phyloP scores from a whole-genome alignment of 176 grass and related monocot species.

The Tuctoria greenei region DNA sequence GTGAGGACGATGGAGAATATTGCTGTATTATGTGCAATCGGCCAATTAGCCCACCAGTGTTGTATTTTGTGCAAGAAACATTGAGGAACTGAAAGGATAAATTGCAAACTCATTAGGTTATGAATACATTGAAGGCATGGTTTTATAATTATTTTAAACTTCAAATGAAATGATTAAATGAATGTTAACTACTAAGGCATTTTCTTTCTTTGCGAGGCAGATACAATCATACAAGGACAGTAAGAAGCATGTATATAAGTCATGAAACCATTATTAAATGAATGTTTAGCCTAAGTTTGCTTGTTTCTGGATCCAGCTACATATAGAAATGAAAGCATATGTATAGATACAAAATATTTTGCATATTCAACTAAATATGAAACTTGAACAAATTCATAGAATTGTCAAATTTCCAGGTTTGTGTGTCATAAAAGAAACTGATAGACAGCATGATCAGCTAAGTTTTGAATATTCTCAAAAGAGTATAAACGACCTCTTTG shows the following conservation, averaged over 20 bases:
- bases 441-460: neutral
- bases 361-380: neutral
- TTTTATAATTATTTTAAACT: neutral
- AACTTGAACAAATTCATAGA: neutral
- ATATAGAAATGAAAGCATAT: neutral
- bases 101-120: slow-evolving; percentile 15
- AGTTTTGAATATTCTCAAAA: neutral
- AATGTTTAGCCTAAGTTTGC: neutral
- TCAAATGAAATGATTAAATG: too few relatives aligned
- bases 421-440: neutral
- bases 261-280: neutral
- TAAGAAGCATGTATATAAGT: neutral
- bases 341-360: neutral
- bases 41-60: slow-evolving; percentile 83
- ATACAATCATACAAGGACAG: too few relatives aligned
- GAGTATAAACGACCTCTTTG: too few relatives aligned
- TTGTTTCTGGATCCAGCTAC: neutral
- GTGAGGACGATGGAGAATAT: slow-evolving; percentile 86
- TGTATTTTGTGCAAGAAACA: slow-evolving; percentile 79
- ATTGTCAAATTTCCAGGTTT: slow-evolving; percentile 1
- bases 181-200: too few relatives aligned
- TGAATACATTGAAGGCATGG: neutral
- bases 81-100: slow-evolving; percentile 68
- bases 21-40: slow-evolving; percentile 80
- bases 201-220: too few relatives aligned